A percentile compares a stretch with the other conserved stretches of the same genome.
phyloP scores from a whole-genome alignment of 352 stramenopile species.

The Globisporangium emineosum region DNA sequence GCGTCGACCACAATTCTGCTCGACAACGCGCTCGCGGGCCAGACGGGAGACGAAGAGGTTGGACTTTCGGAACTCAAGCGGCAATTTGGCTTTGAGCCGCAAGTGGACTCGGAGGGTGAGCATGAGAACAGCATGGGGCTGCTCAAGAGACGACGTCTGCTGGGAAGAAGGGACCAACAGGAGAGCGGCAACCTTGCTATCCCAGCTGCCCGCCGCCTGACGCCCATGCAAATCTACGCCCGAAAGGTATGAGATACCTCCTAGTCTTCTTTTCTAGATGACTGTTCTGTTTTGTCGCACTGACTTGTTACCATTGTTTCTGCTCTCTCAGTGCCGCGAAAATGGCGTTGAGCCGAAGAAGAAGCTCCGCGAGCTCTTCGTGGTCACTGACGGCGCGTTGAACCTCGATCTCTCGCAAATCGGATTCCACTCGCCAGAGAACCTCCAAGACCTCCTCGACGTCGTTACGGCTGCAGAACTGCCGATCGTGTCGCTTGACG shows the following conservation, averaged over 20 bases:
- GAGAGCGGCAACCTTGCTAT: neutral
- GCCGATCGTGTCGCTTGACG: conserved; percentile 41
- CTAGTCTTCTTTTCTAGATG: neutral
- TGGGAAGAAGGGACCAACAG: neutral
- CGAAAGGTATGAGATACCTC: conserved; percentile 29
- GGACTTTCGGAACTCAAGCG: conserved; percentile 66
- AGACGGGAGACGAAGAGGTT: conserved; percentile 27
- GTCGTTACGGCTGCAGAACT: conserved; percentile 34
- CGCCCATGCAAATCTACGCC: conserved; percentile 32
- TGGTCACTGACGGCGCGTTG: conserved; percentile 33
- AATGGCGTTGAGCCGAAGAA: conserved; percentile 33
- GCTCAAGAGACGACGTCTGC: conserved; percentile 28
- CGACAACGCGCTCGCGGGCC: neutral
- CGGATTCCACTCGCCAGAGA: conserved; percentile 48
- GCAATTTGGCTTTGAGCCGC: conserved; percentile 51
- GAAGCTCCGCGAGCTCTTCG: conserved; percentile 38
- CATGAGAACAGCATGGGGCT: conserved; percentile 12
- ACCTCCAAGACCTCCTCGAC: conserved; percentile 49
- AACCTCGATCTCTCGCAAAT: conserved; percentile 45
- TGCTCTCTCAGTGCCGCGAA: conserved; percentile 34
- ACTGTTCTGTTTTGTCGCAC: neutral
- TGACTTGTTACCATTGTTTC: neutral
- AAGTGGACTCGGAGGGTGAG: conserved; percentile 18
- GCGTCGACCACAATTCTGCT: conserved; percentile 1
- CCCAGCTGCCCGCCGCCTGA: conserved; percentile 14